These are phyloP conservation scores for Lophiostoma macrostomum DNA, from an alignment of 495 filamentous ascomycete species.

Conservation along the genomic window DNA sequence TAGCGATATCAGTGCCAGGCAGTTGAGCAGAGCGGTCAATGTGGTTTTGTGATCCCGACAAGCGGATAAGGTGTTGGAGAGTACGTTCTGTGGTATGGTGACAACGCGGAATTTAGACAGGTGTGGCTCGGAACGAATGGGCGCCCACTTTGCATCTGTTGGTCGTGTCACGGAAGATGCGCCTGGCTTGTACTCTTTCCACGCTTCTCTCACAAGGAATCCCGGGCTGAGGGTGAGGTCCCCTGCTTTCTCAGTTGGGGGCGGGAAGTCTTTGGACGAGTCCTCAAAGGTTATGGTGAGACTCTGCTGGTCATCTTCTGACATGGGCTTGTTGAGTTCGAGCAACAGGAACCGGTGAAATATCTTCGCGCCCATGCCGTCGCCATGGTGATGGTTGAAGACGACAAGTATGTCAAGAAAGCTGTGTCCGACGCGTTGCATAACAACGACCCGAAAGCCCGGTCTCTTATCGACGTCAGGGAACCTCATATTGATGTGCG, in stretches of 20 bases:
- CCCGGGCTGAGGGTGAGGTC: slow-evolving; percentile 2
- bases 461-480: slow-evolving; percentile 12
- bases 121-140: slow-evolving; percentile 16
- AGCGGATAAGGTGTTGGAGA: slow-evolving; percentile 5
- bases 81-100: not conserved
- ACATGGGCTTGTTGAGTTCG: slow-evolving; percentile 2
- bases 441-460: slow-evolving; percentile 17
- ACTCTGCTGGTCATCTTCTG: too few relatives aligned
- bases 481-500: slow-evolving; percentile 14
- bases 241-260: too few relatives aligned
- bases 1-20: slow-evolving; percentile 13
- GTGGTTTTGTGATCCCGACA: slow-evolving; percentile 18
- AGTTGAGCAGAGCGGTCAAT: slow-evolving; percentile 11
- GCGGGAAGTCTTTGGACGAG: too few relatives aligned
- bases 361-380: slow-evolving; percentile 21
- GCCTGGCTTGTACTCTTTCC: slow-evolving; percentile 15
- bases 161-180: not conserved
- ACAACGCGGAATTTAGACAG: slow-evolving; percentile 15
- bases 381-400: slow-evolving; percentile 25
- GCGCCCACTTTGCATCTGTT: slow-evolving; percentile 17
- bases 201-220: slow-evolving; percentile 2
- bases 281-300: too few relatives aligned
- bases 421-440: not conserved
- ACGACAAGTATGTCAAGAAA: slow-evolving; percentile 14
- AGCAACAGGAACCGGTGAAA: slow-evolving; percentile 15